Evolutionary conservation across 169 alveolate species (phyloP).

Genomic region (Plasmodium knowlesi): DNA sequence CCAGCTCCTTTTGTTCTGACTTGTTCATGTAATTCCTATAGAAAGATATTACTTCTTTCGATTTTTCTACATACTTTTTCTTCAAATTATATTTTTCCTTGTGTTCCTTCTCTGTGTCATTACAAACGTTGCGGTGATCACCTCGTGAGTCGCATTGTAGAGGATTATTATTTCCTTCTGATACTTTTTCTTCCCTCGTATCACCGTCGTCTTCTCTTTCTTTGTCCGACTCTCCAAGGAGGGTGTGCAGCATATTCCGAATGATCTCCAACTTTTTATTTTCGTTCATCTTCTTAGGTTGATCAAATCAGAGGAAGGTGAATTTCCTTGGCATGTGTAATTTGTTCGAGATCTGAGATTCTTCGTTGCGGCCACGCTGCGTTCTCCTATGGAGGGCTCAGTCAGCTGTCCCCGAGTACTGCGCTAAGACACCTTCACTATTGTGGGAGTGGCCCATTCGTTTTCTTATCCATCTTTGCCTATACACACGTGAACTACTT

Average conservation of each 20-base stretch:
- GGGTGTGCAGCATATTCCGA: slow-evolving; percentile 53
- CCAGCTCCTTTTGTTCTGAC: slow-evolving; percentile 59
- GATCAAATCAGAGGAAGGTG: background rate
- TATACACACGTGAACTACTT: background rate
- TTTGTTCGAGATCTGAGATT: background rate
- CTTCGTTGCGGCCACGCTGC: background rate
- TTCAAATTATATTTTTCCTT: background rate
- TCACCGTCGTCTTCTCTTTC: slow-evolving; percentile 11
- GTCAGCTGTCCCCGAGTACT: background rate
- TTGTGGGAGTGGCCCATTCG: background rate
- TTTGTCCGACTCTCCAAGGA: slow-evolving; percentile 16
- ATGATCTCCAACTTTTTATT: slow-evolving; percentile 49
- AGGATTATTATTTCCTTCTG: background rate
- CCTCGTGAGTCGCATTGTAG: background rate
- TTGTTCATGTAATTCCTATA: slow-evolving; percentile 58
- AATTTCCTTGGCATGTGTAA: background rate
- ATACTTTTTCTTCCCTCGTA: background rate
- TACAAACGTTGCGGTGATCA: background rate
- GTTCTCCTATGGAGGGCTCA: background rate
- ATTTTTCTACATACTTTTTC: slow-evolving; percentile 53
- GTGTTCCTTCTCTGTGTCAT: background rate
- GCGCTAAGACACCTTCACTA: background rate
- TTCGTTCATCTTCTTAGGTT: slow-evolving; percentile 30
- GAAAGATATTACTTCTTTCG: slow-evolving; percentile 30
- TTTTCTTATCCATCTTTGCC: background rate